A percentile compares a stretch with the other conserved stretches of the same genome.
phyloP scores from a whole-genome alignment of 2,329 filamentous ascomycete species.

The Verticillium longisporum region DNA sequence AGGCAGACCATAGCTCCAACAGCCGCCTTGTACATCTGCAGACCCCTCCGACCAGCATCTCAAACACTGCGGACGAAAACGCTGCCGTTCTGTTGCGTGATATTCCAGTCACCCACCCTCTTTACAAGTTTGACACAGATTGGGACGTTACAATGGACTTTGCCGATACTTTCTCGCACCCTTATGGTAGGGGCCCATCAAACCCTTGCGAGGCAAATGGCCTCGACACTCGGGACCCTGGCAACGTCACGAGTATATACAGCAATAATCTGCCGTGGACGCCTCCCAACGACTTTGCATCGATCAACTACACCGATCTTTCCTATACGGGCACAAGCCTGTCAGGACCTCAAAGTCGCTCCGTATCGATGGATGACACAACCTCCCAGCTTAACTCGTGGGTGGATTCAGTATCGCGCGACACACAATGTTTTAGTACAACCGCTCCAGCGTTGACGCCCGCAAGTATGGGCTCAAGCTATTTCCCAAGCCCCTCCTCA shows the following conservation, averaged over 20 bases:
- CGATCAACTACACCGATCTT: slow-evolving; percentile 12
- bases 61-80: slow-evolving; percentile 19
- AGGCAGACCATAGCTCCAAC: slow-evolving; percentile 22
- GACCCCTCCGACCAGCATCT: slow-evolving; percentile 11
- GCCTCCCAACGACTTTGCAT: slow-evolving; percentile 25
- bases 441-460: slow-evolving; percentile 23
- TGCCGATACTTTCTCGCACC: slow-evolving; percentile 15
- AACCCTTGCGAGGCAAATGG: slow-evolving; percentile 24
- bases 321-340: slow-evolving; percentile 22
- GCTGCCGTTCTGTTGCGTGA: slow-evolving; percentile 19
- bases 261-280: slow-evolving; percentile 30
- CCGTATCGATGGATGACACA: slow-evolving; percentile 28
- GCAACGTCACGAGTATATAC: slow-evolving; percentile 24
- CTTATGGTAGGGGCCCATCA: slow-evolving; percentile 24
- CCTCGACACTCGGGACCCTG: slow-evolving; percentile 15
- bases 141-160: slow-evolving; percentile 31
- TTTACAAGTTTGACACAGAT: slow-evolving; percentile 28
- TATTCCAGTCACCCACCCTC: slow-evolving; percentile 18
- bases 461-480: slow-evolving; percentile 24
- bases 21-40: slow-evolving; percentile 11
- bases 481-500: slow-evolving; percentile 31
- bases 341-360: slow-evolving; percentile 20
- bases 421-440: slow-evolving; percentile 19
- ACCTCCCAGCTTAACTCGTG: slow-evolving; percentile 19
- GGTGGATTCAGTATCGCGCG: slow-evolving; percentile 21